These are phyloP conservation scores for Tetracladium maxilliforme DNA, from an alignment of 2,329 filamentous ascomycete genomes.

Conservation along the genomic window DNA sequence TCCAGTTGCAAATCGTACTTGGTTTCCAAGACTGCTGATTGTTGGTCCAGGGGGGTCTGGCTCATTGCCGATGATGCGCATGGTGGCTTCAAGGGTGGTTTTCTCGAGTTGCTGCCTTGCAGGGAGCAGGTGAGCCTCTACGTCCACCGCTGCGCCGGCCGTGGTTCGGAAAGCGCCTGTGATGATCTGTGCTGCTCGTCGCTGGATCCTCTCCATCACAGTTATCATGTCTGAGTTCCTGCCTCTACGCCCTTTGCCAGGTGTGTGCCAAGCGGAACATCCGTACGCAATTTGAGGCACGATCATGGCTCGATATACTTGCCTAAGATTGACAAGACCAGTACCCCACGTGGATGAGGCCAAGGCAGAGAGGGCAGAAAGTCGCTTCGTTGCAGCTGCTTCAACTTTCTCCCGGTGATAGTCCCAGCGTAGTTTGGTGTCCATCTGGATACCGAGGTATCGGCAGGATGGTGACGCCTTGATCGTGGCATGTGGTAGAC, in stretches of 20 bases:
- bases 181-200: conserved; percentile 7
- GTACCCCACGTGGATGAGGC: conserved; percentile 5
- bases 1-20: neutral
- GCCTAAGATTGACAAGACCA: conserved; percentile 7
- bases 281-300: conserved; percentile 15
- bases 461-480: neutral
- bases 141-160: neutral
- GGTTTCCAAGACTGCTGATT: neutral
- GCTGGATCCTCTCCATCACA: too few relatives aligned
- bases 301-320: conserved; percentile 13
- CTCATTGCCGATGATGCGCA: neutral
- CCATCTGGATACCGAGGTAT: conserved; percentile 9
- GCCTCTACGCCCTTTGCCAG: too few relatives aligned
- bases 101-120: neutral
- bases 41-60: neutral
- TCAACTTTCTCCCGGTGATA: conserved; percentile 3
- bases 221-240: too few relatives aligned
- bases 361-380: conserved; percentile 3
- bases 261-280: conserved; percentile 10
- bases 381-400: conserved; percentile 3
- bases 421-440: conserved; percentile 5
- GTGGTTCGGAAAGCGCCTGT: conserved; percentile 1
- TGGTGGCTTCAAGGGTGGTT: neutral
- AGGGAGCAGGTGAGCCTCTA: neutral
- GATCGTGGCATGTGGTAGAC: conserved; percentile 3